phyloP scores from a whole-genome alignment of 306 rosid genomes.

The Vicia villosa region DNA sequence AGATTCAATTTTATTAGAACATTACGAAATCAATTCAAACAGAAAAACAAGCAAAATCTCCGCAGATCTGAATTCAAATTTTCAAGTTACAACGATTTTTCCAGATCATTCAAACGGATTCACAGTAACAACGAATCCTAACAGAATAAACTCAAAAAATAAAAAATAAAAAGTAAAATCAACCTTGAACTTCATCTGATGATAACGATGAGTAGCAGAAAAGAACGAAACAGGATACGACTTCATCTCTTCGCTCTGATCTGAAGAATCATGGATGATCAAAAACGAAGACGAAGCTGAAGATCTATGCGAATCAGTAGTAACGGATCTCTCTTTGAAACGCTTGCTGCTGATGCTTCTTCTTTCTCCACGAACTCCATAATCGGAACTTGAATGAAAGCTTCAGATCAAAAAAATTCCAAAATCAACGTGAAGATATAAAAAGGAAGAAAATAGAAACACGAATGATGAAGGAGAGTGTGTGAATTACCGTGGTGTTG shows the following conservation, averaged over 20 bases:
- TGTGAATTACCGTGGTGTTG: conserved; percentile 40
- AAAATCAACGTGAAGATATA: conserved; percentile 35
- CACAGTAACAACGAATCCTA: background rate
- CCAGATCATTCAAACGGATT: conserved; percentile 17
- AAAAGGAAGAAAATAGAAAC: background rate
- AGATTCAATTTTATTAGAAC: background rate
- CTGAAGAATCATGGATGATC: conserved; percentile 40
- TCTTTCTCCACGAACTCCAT: conserved; percentile 29
- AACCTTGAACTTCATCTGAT: conserved; percentile 63
- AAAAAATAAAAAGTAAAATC: background rate
- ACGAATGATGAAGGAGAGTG: background rate
- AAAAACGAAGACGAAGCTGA: conserved; percentile 50
- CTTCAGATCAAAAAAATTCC: conserved; percentile 36
- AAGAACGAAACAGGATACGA: conserved; percentile 36
- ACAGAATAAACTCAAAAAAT: background rate
- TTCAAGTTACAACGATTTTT: background rate
- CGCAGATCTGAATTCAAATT: background rate
- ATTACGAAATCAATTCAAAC: background rate
- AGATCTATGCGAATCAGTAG: conserved; percentile 43
- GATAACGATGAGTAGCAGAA: conserved; percentile 45
- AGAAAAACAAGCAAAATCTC: background rate
- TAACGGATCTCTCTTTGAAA: conserved; percentile 36
- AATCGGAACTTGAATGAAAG: conserved; percentile 34
- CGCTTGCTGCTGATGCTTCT: conserved; percentile 34
- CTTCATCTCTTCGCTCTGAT: conserved; percentile 43